These are phyloP conservation scores for Monascus ruber DNA, from an alignment of 2,329 filamentous ascomycete species.

Conservation along the genomic window DNA sequence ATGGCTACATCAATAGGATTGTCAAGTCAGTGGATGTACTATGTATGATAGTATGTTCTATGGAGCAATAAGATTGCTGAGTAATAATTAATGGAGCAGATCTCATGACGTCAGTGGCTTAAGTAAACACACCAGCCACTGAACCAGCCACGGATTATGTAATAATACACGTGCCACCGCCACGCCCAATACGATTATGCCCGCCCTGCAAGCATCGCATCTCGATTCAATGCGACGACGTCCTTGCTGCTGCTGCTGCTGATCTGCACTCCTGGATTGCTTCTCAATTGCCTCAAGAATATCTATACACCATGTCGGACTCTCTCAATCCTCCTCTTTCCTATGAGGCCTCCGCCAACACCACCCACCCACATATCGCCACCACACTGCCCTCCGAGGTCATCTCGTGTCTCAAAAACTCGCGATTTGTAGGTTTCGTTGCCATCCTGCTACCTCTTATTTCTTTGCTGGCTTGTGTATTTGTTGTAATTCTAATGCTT, in stretches of 20 bases:
- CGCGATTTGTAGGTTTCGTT: constrained; percentile 63
- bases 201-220: too few relatives aligned
- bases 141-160: too few relatives aligned
- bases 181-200: too few relatives aligned
- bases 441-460: constrained; percentile 4
- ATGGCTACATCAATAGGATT: too few relatives aligned
- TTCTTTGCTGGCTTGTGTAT: constrained; percentile 4
- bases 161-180: too few relatives aligned
- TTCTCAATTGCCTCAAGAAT: background rate
- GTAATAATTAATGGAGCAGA: too few relatives aligned
- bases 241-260: background rate
- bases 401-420: constrained; percentile 82
- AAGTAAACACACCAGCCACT: too few relatives aligned
- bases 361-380: constrained; percentile 59
- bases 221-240: too few relatives aligned
- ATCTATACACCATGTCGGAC: constrained; percentile 27
- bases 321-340: constrained; percentile 56
- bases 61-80: too few relatives aligned
- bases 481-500: constrained; percentile 1
- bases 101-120: too few relatives aligned
- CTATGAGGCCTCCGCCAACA: constrained; percentile 62
- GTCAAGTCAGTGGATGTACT: too few relatives aligned
- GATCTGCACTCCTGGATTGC: background rate
- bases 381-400: constrained; percentile 70
- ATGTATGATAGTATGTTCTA: too few relatives aligned